Conservation (phyloP, 768 basidiomycete species). For the Auricularia heimuer region DNA sequence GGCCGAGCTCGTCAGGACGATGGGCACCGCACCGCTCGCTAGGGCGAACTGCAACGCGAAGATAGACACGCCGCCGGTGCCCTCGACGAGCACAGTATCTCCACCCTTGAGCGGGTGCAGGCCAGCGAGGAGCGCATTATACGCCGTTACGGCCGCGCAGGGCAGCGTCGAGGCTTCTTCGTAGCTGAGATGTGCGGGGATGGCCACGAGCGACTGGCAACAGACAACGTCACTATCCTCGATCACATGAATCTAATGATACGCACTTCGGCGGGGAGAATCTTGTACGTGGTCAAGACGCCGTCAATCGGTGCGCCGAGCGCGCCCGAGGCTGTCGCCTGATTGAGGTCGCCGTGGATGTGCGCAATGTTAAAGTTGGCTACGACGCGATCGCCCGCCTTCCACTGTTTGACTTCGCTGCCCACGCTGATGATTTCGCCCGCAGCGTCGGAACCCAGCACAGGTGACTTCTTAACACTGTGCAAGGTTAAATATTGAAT, state of each 20-base stretch:
- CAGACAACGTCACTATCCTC: neutral
- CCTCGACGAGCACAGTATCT: conserved; percentile 45
- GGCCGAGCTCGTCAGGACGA: conserved; percentile 59
- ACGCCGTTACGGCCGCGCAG: conserved; percentile 46
- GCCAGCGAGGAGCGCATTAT: conserved; percentile 42
- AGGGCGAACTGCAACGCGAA: conserved; percentile 54
- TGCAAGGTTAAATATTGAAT: too few relatives aligned
- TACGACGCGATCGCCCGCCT: conserved; percentile 8
- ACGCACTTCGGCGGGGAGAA: conserved; percentile 36
- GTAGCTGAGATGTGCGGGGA: conserved; percentile 51
- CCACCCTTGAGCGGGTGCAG: conserved; percentile 44
- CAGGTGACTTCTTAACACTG: neutral
- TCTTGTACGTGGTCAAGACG: conserved; percentile 43
- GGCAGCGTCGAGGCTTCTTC: conserved; percentile 59
- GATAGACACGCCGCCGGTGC: conserved; percentile 48
- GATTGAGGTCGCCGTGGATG: neutral
- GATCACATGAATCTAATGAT: neutral
- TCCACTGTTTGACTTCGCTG: conserved; percentile 3
- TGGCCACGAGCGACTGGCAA: conserved; percentile 29
- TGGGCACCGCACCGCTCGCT: conserved; percentile 52
- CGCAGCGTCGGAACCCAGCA: conserved; percentile 6
- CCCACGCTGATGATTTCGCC: conserved; percentile 6
- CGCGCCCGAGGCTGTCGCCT: neutral
- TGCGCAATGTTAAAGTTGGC: conserved; percentile 8
- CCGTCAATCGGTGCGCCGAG: conserved; percentile 10